Conservation (phyloP, 2,329 filamentous ascomycete genomes). For the Biscogniauxia sp. region DNA sequence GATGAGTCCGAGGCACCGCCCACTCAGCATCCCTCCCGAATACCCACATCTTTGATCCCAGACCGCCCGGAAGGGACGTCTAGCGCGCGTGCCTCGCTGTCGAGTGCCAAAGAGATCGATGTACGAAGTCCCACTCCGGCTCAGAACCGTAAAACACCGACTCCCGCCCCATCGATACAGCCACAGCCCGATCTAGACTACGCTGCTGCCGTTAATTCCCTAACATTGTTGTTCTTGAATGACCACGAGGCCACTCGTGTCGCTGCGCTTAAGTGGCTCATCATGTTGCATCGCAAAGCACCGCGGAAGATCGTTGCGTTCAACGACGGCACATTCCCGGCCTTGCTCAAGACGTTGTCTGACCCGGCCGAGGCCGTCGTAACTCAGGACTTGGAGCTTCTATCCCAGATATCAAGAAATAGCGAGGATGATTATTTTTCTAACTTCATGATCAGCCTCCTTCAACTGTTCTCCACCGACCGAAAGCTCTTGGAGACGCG, state of each 20-base stretch:
- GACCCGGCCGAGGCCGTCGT: conserved; percentile 95
- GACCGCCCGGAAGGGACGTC: conserved; percentile 47
- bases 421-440: conserved; percentile 97
- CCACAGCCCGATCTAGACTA: conserved; percentile 82
- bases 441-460: conserved; percentile 95
- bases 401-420: conserved; percentile 94
- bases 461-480: conserved; percentile 95
- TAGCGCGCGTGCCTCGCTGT: conserved; percentile 51
- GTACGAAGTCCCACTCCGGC: conserved; percentile 50
- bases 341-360: conserved; percentile 90
- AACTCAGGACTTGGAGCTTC: conserved; percentile 85
- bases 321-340: conserved; percentile 95
- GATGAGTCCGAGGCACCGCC: conserved; percentile 57
- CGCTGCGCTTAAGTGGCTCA: conserved; percentile 90
- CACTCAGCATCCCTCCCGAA: conserved; percentile 38
- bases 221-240: conserved; percentile 91
- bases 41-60: conserved; percentile 38
- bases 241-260: conserved; percentile 96
- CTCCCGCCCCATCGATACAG: conserved; percentile 41
- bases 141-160: conserved; percentile 46
- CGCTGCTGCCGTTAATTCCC: conserved; percentile 85
- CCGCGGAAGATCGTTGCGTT: conserved; percentile 91
- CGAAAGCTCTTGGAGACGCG: conserved; percentile 85
- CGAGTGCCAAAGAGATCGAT: conserved; percentile 54
- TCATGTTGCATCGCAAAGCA: conserved; percentile 96